Conservation (phyloP, 441 rosid genomes). For the Gossypium laxum region DNA sequence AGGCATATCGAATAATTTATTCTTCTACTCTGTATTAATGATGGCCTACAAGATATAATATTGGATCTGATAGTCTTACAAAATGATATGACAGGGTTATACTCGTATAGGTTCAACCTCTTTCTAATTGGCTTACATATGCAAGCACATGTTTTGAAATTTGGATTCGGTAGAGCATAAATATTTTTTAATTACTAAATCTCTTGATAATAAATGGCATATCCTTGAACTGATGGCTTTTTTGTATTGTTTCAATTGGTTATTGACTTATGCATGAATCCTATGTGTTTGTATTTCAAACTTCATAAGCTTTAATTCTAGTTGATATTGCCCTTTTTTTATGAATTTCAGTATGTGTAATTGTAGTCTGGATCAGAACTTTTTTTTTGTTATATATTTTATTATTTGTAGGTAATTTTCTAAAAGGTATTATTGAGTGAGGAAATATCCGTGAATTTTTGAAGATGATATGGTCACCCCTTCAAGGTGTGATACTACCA, state of each 20-base stretch:
- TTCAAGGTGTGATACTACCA: not conserved
- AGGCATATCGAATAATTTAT: not conserved
- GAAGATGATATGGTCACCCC: not conserved
- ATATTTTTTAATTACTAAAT: not conserved
- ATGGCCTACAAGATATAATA: not conserved
- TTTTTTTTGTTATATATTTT: not conserved
- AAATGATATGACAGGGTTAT: not conserved
- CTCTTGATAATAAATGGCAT: not conserved
- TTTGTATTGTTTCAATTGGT: not conserved
- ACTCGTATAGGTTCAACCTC: not conserved
- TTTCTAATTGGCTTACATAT: not conserved
- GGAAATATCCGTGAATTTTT: not conserved
- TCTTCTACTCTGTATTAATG: not conserved
- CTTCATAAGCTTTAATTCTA: not conserved
- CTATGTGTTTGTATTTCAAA: not conserved
- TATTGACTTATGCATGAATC: not conserved
- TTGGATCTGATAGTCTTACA: slow-evolving; percentile 5
- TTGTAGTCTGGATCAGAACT: not conserved
- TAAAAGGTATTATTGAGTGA: not conserved
- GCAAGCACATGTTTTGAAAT: not conserved
- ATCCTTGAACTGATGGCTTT: not conserved
- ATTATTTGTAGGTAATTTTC: not conserved
- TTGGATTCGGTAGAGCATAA: not conserved
- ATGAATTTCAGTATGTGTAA: not conserved
- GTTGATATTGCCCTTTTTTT: not conserved